These are phyloP conservation scores for Naganishia friedmannii DNA, from an alignment of 768 basidiomycete species.

Conservation along the genomic window DNA sequence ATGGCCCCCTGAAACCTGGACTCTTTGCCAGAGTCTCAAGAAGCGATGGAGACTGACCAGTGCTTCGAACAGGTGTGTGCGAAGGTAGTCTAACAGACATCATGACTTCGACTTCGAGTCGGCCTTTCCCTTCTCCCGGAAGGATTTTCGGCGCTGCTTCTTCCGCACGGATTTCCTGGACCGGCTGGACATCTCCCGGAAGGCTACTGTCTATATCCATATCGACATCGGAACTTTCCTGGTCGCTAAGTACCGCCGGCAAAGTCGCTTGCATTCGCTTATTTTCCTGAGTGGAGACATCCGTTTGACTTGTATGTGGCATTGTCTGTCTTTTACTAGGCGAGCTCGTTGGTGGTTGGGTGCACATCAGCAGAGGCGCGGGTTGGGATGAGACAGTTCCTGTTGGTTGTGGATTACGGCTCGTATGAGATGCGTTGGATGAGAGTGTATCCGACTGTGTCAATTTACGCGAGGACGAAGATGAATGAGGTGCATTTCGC, in stretches of 20 bases:
- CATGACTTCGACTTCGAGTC: slow-evolving; percentile 1
- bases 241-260: background rate
- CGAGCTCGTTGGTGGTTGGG: background rate
- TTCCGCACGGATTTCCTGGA: background rate
- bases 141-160: background rate
- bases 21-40: background rate
- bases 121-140: background rate
- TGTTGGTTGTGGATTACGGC: background rate
- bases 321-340: background rate
- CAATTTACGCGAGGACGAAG: slow-evolving; percentile 1
- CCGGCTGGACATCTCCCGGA: background rate
- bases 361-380: background rate
- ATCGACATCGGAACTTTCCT: slow-evolving; percentile 2
- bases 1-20: background rate
- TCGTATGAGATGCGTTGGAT: background rate
- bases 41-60: background rate
- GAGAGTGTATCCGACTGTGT: background rate
- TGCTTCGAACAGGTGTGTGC: background rate
- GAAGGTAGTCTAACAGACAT: background rate
- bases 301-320: slow-evolving; percentile 1
- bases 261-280: slow-evolving; percentile 1
- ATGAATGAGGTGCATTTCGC: slow-evolving; percentile 2
- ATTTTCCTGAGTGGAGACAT: background rate
- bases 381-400: background rate
- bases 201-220: slow-evolving; percentile 2